A percentile compares a stretch with the other conserved stretches of the same genome.
Conservation (phyloP, 1,139 yeast species). For the Saccharomyces hybrid region DNA sequence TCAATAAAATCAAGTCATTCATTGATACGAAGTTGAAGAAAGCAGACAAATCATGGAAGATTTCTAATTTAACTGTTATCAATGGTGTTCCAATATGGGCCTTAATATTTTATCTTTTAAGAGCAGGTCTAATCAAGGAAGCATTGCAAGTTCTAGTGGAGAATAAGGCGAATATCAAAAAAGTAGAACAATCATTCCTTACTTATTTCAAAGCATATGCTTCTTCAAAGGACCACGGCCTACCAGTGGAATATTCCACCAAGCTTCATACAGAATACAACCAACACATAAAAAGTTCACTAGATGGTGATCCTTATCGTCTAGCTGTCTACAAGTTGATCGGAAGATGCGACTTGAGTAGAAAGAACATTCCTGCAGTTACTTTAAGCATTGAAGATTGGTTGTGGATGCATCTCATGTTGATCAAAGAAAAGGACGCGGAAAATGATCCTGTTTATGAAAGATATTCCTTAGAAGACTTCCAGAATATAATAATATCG, state of each 20-base stretch:
- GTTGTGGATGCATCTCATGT: slow-evolving; percentile 87
- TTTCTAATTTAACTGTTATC: slow-evolving; percentile 48
- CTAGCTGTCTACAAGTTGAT: slow-evolving; percentile 84
- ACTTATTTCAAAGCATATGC: slow-evolving; percentile 68
- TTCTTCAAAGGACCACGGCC: slow-evolving; percentile 43
- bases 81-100: slow-evolving; percentile 95
- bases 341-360: slow-evolving; percentile 73
- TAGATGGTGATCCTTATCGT: slow-evolving; percentile 79
- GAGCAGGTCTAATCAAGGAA: slow-evolving; percentile 76
- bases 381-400: slow-evolving; percentile 88
- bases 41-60: slow-evolving; percentile 42
- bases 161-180: slow-evolving; percentile 57
- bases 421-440: slow-evolving; percentile 52
- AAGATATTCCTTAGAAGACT: slow-evolving; percentile 61
- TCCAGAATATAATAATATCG: slow-evolving; percentile 63
- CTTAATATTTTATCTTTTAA: slow-evolving; percentile 67
- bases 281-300: slow-evolving; percentile 68
- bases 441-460: slow-evolving; percentile 53
- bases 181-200: slow-evolving; percentile 80
- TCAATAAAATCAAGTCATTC: slow-evolving; percentile 64
- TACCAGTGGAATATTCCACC: slow-evolving; percentile 63
- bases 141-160: slow-evolving; percentile 56
- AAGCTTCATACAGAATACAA: slow-evolving; percentile 75
- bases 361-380: slow-evolving; percentile 70
- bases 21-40: slow-evolving; percentile 44